Evolutionary conservation across 202 grass and related monocot genomes (phyloP).

Genomic region (Eragrostis tef): DNA sequence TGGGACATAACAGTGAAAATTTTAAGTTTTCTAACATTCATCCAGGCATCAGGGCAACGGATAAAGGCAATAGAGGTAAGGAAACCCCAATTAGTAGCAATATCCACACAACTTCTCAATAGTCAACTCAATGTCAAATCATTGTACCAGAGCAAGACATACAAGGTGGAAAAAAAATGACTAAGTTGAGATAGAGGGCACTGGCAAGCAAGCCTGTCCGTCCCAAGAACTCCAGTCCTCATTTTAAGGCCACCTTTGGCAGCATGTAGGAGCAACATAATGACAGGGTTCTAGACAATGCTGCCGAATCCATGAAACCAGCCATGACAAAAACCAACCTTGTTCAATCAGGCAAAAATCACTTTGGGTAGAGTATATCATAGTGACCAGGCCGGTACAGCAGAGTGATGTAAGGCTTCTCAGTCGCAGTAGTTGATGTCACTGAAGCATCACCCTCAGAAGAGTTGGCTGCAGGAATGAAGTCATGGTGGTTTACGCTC

Average conservation of each 20-base stretch:
- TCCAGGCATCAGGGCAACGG: neutral
- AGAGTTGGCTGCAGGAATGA: constrained; percentile 52
- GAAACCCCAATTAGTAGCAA: neutral
- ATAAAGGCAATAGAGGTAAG: neutral
- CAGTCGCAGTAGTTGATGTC: constrained; percentile 14
- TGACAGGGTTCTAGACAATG: constrained; percentile 37
- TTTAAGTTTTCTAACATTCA: neutral
- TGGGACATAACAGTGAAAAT: neutral
- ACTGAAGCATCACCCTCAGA: constrained; percentile 32
- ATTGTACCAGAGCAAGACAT: constrained; percentile 37
- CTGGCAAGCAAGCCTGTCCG: constrained; percentile 9
- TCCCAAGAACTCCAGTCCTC: constrained; percentile 40
- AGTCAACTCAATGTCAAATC: constrained; percentile 52
- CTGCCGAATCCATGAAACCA: constrained; percentile 36
- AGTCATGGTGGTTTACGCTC: constrained; percentile 79
- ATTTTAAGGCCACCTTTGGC: constrained; percentile 65
- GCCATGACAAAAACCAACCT: constrained; percentile 33
- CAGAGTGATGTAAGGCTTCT: constrained; percentile 75
- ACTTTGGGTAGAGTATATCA: constrained; percentile 92
- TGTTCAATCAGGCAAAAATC: neutral
- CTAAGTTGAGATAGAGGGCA: constrained; percentile 33
- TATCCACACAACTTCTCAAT: constrained; percentile 38
- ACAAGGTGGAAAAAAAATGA: constrained; percentile 18
- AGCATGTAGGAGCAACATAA: constrained; percentile 54
- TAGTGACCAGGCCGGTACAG: constrained; percentile 97